Conservation (phyloP, 1,284 basidiomycete genomes). For the Ceratobasidium theobromae region DNA sequence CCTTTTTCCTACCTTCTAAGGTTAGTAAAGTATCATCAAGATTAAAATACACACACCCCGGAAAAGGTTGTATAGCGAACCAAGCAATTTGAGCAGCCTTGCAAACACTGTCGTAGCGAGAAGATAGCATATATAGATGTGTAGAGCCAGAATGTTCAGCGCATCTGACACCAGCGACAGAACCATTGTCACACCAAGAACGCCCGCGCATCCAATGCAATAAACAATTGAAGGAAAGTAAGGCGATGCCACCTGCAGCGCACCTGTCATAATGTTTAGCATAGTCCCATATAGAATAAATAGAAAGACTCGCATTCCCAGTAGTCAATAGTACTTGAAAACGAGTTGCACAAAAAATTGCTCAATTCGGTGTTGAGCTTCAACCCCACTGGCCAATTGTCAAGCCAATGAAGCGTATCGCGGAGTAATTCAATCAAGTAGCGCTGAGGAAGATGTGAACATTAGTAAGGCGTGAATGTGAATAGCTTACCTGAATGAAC, state of each 20-base stretch:
- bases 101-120: slow-evolving; percentile 66
- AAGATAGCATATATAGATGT: slow-evolving; percentile 72
- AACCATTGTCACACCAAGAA: slow-evolving; percentile 68
- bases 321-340: slow-evolving; percentile 60
- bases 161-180: slow-evolving; percentile 70
- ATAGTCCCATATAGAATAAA: slow-evolving; percentile 36
- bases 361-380: slow-evolving; percentile 96
- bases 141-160: slow-evolving; percentile 66
- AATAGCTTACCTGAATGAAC: slow-evolving; percentile 39
- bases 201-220: slow-evolving; percentile 56
- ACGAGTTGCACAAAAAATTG: slow-evolving; percentile 72
- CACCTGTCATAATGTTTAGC: slow-evolving; percentile 31
- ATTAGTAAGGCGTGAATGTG: slow-evolving; percentile 40
- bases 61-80: slow-evolving; percentile 91
- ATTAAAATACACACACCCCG: slow-evolving; percentile 58
- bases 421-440: slow-evolving; percentile 56
- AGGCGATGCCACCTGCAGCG: slow-evolving; percentile 46
- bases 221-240: slow-evolving; percentile 53
- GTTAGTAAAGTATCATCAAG: slow-evolving; percentile 15
- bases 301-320: slow-evolving; percentile 65
- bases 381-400: slow-evolving; percentile 93
- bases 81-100: slow-evolving; percentile 60
- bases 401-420: slow-evolving; percentile 74
- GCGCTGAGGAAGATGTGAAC: slow-evolving; percentile 24
- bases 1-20: slow-evolving; percentile 65